phyloP scores from a whole-genome alignment of 148 eudicot species.

The Rhododendron henanense region DNA sequence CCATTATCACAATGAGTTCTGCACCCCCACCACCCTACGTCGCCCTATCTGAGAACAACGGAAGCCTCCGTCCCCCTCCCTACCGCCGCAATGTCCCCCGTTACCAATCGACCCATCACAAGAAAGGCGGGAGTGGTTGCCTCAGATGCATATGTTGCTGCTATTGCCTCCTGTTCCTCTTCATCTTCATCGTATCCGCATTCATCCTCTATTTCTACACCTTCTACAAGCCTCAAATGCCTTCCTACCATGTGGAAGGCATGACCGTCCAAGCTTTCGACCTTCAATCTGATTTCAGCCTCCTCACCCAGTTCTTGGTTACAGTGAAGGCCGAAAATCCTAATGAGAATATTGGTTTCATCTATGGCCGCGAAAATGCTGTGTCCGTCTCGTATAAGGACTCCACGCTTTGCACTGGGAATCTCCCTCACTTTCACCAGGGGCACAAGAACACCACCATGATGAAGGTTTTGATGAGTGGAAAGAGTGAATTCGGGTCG shows the following conservation, averaged over 20 bases:
- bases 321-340: conserved; percentile 51
- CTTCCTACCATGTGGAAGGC: conserved; percentile 35
- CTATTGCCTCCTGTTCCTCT: conserved; percentile 39
- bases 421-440: conserved; percentile 43
- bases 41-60: conserved; percentile 20
- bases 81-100: conserved; percentile 25
- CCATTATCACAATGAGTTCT: conserved; percentile 20
- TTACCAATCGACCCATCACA: conserved; percentile 15
- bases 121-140: conserved; percentile 26
- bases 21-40: conserved; percentile 35
- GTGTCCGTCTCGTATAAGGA: conserved; percentile 28
- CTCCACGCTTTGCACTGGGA: conserved; percentile 37
- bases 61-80: conserved; percentile 27
- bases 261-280: conserved; percentile 34
- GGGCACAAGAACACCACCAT: conserved; percentile 34
- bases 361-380: conserved; percentile 31
- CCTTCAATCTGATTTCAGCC: conserved; percentile 28
- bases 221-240: conserved; percentile 45
- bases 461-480: conserved; percentile 33
- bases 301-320: conserved; percentile 27
- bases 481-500: conserved; percentile 35
- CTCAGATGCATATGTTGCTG: conserved; percentile 43
- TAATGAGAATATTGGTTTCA: conserved; percentile 30
- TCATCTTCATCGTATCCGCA: conserved; percentile 17
- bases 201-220: conserved; percentile 22